Percentiles rank a stretch among this genome's conserved stretches.
phyloP scores from a whole-genome alignment of 768 basidiomycete genomes.

The Mycena amicta region DNA sequence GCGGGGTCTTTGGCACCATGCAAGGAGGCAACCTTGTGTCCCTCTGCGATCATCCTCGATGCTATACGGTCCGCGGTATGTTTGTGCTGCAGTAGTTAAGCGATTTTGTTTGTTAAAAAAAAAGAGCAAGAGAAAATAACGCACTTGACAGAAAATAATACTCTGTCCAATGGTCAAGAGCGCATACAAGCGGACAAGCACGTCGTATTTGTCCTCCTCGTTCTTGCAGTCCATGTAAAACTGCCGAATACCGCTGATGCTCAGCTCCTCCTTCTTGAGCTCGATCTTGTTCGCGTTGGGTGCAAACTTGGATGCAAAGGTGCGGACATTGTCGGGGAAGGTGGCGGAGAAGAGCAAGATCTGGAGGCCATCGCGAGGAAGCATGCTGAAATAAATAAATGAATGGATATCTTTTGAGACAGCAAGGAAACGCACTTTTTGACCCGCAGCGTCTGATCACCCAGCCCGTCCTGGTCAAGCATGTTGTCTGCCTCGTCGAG shows the following conservation, averaged over 20 bases:
- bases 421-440: conserved; percentile 72
- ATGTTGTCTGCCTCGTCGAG: conserved; percentile 99
- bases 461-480: conserved; percentile 91
- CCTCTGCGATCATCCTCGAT: conserved; percentile 86
- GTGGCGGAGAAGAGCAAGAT: conserved; percentile 98
- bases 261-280: conserved; percentile 90
- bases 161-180: conserved; percentile 95
- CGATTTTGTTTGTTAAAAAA: conserved; percentile 1
- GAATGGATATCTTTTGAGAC: conserved; percentile 1
- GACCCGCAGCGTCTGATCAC: conserved; percentile 90
- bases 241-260: conserved; percentile 92
- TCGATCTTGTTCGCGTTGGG: conserved; percentile 96
- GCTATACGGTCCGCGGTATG: conserved; percentile 93
- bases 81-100: conserved; percentile 58
- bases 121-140: conserved; percentile 25
- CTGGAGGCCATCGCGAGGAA: conserved; percentile 61
- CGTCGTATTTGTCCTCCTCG: conserved; percentile 94
- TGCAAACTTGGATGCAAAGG: conserved; percentile 91
- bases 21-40: conserved; percentile 94
- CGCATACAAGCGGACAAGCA: conserved; percentile 86
- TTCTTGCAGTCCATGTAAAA: conserved; percentile 96
- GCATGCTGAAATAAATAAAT: conserved; percentile 45
- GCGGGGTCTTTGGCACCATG: conserved; percentile 91
- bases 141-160: conserved; percentile 95
- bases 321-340: conserved; percentile 90